Conservation (phyloP, 768 basidiomycete genomes). For the Suillus bovinus region DNA sequence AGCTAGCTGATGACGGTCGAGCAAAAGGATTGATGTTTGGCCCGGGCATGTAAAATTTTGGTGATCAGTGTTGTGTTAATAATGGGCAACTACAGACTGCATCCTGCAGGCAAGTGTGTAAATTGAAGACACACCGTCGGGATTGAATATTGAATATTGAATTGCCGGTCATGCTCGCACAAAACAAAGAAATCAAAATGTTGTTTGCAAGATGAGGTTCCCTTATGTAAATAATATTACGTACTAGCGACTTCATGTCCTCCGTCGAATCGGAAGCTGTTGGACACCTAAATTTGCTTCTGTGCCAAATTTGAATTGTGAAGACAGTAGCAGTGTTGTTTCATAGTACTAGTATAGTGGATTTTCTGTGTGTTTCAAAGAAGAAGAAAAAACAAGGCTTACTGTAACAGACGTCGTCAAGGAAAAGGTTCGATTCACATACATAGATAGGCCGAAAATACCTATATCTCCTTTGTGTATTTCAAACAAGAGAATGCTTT, state of each 20-base stretch:
- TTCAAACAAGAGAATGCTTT: slow-evolving; percentile 14
- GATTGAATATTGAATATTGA: too few species aligned
- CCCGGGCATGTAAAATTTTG: background rate
- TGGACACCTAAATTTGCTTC: slow-evolving; percentile 3
- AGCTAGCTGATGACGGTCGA: background rate
- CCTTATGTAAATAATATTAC: background rate
- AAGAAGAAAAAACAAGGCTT: slow-evolving; percentile 22
- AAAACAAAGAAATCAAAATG: background rate
- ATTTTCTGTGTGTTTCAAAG: slow-evolving; percentile 2
- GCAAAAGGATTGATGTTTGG: background rate
- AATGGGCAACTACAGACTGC: background rate
- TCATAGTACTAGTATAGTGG: background rate
- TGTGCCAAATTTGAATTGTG: background rate
- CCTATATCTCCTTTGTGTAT: slow-evolving; percentile 8
- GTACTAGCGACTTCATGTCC: background rate
- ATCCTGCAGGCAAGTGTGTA: background rate
- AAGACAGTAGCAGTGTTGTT: background rate
- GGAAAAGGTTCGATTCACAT: background rate
- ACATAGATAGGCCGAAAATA: slow-evolving; percentile 3
- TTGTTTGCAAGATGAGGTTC: background rate
- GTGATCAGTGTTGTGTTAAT: background rate
- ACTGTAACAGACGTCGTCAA: slow-evolving; percentile 20
- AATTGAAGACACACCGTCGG: background rate
- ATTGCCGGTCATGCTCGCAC: background rate
- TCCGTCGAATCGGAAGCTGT: slow-evolving; percentile 13